Base-by-base conservation (phyloP, 75 land plant species). In the Pseudotsuga menziesii region DNA sequence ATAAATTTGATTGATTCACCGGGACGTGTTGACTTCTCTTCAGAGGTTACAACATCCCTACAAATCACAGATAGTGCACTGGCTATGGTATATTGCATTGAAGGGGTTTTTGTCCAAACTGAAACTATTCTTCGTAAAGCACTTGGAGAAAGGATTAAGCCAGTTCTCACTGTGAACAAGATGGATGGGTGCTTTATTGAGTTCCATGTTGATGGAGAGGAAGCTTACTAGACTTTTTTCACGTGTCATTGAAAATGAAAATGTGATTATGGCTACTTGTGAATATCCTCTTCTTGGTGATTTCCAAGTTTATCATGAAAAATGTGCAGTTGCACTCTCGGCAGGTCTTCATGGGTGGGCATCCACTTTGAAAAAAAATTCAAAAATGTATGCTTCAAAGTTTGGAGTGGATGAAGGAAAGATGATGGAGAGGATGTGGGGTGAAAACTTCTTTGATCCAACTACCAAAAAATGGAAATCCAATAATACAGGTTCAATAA, bases 381-480 rank as follows among this genome's bases (percentile, higher is more conserved):
- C 95, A 1, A 90, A 92, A 84, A 94, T 94, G 97, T 94, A 94
- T 81, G 97, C 97, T 16, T 86, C 91, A 16, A 92, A 85, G 78
- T 92, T 94, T 84, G 87, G 87, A 36, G 97, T 94, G 26, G 97
- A 94, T 71, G 97, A 94, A 86, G 80, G 90, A 29, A 92, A 94
- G 78, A 94, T 94, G 97, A 94, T 94, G 95, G 97, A 94, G 77
- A 85, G 97, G 73, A 85, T 94, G 20, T 94, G 97, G 97, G 95
- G 97, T 76, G 97, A 94, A 83, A 94, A 94, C 86, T 94, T 71
- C 78, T 94, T 92, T 80, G 95, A 94, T 56, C 97, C 97, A n/a
- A 84, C 84, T 14, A 94, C 97, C 56, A 92, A 84, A 80, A 94
- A 94, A 81, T 94, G 97, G 97, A 94, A 93, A 14, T 57, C 75